Evolutionary conservation across 495 filamentous ascomycete species (phyloP), one percentile per base, ranked within the genome.

Genomic region (Letharia columbiana): DNA sequence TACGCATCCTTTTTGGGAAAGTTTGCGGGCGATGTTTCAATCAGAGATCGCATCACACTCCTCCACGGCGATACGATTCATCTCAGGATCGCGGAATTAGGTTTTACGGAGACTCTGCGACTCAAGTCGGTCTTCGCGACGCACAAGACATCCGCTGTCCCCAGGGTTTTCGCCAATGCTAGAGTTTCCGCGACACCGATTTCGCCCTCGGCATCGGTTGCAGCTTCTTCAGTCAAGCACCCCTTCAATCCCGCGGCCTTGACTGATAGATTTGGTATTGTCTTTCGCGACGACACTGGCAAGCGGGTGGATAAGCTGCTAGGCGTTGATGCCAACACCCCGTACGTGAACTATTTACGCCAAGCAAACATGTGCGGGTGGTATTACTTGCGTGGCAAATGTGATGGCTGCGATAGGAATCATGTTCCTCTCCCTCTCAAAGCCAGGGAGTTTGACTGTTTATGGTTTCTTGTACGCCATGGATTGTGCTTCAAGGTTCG

Each of bases 1-100:
- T 82, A 83, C 68, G 71, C 79, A 20, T 74, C 79, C 15, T 73
- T 76, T 58, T 68, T 84, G 5, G 74, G 74, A 42, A 72, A 76
- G 37, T 77, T 75, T 50, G 68, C 69, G 13, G 57, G 47, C 0
- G 41, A 68, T 62, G 1, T 1, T 23, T 60, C 62, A 5, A 58
- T 37, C 15, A 62, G 66, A 13, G 59, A 57, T 54, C 68, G 65
- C 20, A 60, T 66, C 31, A 70, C 68, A 18, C 58, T 70, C 20
- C 58, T 70, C 6, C 7, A 57, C 7, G 62, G 63, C 40, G 39
- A 28, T 52, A 12, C 18, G 0, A 50, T 66, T 7, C 42, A 64
- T 39, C 44, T 61, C n/a, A 45, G 37, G 33, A 65, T 70, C 17
- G 45, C 17, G 3, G 33, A 44, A 3, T 35, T 70, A 6, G 66